These are phyloP conservation scores for Fusarium chlamydosporum DNA, from an alignment of 2,329 filamentous ascomycete species.

Conservation along the genomic window DNA sequence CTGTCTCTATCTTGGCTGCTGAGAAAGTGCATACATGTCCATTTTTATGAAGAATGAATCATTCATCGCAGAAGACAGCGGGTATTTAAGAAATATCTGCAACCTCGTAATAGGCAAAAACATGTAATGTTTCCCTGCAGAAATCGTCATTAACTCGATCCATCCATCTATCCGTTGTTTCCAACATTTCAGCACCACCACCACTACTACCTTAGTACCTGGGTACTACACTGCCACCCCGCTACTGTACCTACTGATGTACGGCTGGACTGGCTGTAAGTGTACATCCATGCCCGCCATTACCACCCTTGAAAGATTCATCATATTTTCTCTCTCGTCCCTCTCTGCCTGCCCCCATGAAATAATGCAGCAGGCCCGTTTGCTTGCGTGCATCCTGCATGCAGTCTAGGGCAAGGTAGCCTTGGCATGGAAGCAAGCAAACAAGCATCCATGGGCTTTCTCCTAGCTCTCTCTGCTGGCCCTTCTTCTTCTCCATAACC, in stretches of 20 bases:
- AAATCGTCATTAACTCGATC: slow-evolving; percentile 27
- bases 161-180: slow-evolving; percentile 14
- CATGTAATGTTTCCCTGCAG: slow-evolving; percentile 7
- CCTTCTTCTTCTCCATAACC: slow-evolving; percentile 22
- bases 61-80: neutral
- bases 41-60: neutral
- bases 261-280: slow-evolving; percentile 2
- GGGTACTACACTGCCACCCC: slow-evolving; percentile 11
- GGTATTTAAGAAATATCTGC: neutral
- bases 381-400: slow-evolving; percentile 10
- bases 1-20: slow-evolving; percentile 13
- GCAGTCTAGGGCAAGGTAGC: neutral
- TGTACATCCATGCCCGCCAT: slow-evolving; percentile 9
- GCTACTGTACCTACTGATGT: slow-evolving; percentile 5
- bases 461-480: no score
- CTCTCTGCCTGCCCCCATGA: slow-evolving; percentile 29
- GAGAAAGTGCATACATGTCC: neutral
- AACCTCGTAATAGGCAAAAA: slow-evolving; percentile 23
- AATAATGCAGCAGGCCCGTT: neutral
- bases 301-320: slow-evolving; percentile 28
- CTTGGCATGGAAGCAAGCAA: neutral
- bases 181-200: slow-evolving; percentile 27
- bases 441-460: slow-evolving; percentile 4
- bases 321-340: slow-evolving; percentile 22
- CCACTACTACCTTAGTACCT: no score